A percentile compares a stretch with the other conserved stretches of the same genome.
Conservation (phyloP, 441 rosid species). For the Gossypium laxum region DNA sequence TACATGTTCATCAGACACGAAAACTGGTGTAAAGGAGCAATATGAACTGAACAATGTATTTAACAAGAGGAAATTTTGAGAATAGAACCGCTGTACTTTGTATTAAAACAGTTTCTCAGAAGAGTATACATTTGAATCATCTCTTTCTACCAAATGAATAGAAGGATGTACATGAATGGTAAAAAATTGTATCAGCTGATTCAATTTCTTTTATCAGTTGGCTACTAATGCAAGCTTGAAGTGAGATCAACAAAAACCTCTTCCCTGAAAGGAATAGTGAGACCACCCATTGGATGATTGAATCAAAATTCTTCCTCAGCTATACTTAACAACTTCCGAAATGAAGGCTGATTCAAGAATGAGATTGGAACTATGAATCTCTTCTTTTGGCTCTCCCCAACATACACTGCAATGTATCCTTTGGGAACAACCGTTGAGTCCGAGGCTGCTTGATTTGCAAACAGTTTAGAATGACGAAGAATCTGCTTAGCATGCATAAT, state of each 20-base stretch:
- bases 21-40: background rate
- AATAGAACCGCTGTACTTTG: background rate
- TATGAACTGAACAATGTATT: background rate
- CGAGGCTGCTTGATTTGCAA: slow-evolving; percentile 5
- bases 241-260: slow-evolving; percentile 34
- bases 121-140: background rate
- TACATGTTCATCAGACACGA: background rate
- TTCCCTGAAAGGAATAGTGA: slow-evolving; percentile 52
- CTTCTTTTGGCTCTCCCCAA: slow-evolving; percentile 25
- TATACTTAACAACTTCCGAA: slow-evolving; percentile 25
- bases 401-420: slow-evolving; percentile 40
- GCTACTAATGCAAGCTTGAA: slow-evolving; percentile 19
- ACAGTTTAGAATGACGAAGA: background rate
- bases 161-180: background rate
- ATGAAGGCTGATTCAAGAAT: slow-evolving; percentile 26
- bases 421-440: slow-evolving; percentile 32
- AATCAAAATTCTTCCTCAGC: slow-evolving; percentile 44
- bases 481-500: slow-evolving; percentile 16
- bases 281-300: slow-evolving; percentile 50
- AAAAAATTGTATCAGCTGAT: background rate
- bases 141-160: background rate
- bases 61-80: background rate
- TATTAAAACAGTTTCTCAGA: background rate
- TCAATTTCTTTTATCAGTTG: background rate
- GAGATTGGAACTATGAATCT: slow-evolving; percentile 14